Evolutionary conservation across 257 asterid genomes (phyloP).

Genomic region (Paraleonurus japonicus): DNA sequence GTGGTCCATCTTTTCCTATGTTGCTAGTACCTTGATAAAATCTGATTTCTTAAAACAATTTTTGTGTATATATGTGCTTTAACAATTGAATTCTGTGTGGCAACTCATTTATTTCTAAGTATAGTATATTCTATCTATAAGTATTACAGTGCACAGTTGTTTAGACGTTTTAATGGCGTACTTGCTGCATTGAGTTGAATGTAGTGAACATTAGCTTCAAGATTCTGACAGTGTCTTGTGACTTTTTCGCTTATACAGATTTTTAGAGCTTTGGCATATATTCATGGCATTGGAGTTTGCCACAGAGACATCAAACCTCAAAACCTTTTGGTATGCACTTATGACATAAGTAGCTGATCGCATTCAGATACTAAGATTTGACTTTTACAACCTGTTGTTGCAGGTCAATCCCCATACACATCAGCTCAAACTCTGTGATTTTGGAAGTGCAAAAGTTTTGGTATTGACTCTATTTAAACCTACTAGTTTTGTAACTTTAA

Average conservation of each 20-base stretch:
- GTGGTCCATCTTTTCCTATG: conserved; percentile 28
- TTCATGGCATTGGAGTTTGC: conserved; percentile 80
- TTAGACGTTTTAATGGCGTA: neutral
- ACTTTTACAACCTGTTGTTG: conserved; percentile 23
- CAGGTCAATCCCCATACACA: conserved; percentile 94
- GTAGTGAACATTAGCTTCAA: conserved; percentile 20
- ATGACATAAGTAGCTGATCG: neutral
- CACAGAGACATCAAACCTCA: conserved; percentile 94
- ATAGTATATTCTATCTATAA: neutral
- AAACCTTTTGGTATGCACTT: conserved; percentile 65
- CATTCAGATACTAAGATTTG: neutral
- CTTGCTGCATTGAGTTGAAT: conserved; percentile 5
- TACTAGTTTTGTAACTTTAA: neutral
- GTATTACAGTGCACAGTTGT: neutral
- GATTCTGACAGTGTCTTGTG: conserved; percentile 8
- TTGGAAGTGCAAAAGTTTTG: conserved; percentile 92
- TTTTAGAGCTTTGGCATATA: conserved; percentile 78
- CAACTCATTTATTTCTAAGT: neutral
- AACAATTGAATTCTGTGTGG: neutral
- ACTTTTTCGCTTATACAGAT: conserved; percentile 44
- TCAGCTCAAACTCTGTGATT: conserved; percentile 84
- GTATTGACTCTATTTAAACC: conserved; percentile 33
- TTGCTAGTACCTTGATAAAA: conserved; percentile 1
- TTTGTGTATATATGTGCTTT: neutral
- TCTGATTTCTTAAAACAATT: neutral